Base-by-base conservation (phyloP, 768 basidiomycete species). In the Leucocoprinus birnbaumii region DNA sequence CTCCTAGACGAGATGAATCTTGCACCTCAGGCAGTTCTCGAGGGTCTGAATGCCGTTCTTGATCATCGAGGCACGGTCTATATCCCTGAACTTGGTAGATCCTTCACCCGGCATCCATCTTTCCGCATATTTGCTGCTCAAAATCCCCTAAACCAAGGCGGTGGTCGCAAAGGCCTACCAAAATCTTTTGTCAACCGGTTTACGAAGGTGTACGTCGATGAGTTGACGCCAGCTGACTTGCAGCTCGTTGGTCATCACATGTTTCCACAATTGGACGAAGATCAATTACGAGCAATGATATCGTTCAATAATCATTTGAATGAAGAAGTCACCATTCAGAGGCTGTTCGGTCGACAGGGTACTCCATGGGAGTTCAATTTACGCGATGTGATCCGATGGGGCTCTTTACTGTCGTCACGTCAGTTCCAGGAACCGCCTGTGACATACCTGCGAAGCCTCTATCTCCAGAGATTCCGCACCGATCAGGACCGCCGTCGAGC, bases 1-100 rank as follows among this genome's bases (percentile, higher is more conserved):
- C 82, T 99, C 5, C 80, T 99, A 9, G 97, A 99, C 65, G 97
- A 99, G 68, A 98, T 99, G 97, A 99, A 99, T 65, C 79, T 99
- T 37, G 96, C 96, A 0, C 92, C 96, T 26, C 96, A 99, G 65
- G 87, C 97, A 0, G 88, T 99, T 3, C 82, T 99, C 1, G 97
- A 99, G 72, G 97, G 97, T 25, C 81, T 99, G 38, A 99, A 99
- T 65, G 94, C 97, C 1, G 84, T 96, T 9, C 73, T 99, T 26
- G 97, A 99, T 69, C 96, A 98, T 69, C 86, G 97, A 49, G 96
- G 97, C 25, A 85, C 87, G 1, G 93, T 97, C 22, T 98, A 87
- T 69, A 88, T 99, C 40, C 97, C 97, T 2, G 97, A 98, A 66
- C 82, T 99, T 10, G 91, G 90, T 42, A 86, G 91, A 49, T 86